Evolutionary conservation across 306 rosid genomes (phyloP), one percentile per base, ranked within the genome.

Genomic region (Cucurbita ficifolia): DNA sequence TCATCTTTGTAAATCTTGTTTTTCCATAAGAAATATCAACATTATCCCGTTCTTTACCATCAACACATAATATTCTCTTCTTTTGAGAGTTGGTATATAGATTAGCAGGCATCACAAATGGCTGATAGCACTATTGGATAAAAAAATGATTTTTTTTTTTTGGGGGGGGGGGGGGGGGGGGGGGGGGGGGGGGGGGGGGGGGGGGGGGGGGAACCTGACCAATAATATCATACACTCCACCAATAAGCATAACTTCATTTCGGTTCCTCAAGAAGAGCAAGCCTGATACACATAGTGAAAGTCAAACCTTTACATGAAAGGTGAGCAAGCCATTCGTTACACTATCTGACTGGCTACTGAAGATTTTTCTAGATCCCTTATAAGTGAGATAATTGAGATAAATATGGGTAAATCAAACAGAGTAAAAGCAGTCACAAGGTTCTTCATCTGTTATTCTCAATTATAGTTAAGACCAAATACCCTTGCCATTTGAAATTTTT

Each of bases 1-100:
- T 70, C 74, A 49, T 49, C 74, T 70, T 70, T 70, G 58, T 70
- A 70, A 70, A 70, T 24, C 58, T 70, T 48, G 59, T 49, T 49
- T 22, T 49, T 49, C 59, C 58, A 46, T 45, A 22, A 4, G 52
- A 45, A 68, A 68, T 68, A 14, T 68, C 13, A 22, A 70, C 17
- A 29, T 29, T 49, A 16, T 70, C 58, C 24, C 7, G 74, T 49
- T 70, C 24, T 48, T 69, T 49, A 49, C 42, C 58, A 70, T 70
- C 74, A 24, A 7, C 56, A 21, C 11, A 16, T 24, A 14, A 45
- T 3, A 42, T 12, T 67, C 73, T 22, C 73, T 39, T 29, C 33
- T 68, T 68, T 68, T 7, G 21, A 21, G 38, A 7, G 73, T 68
- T 68, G 55, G 36, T 45, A 45, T 45, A 14, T 46, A 68, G 16